Percentiles rank a stretch among this genome's conserved stretches.
Evolutionary conservation across 495 filamentous ascomycete species (phyloP).

Genomic region (Neurospora intermedia): DNA sequence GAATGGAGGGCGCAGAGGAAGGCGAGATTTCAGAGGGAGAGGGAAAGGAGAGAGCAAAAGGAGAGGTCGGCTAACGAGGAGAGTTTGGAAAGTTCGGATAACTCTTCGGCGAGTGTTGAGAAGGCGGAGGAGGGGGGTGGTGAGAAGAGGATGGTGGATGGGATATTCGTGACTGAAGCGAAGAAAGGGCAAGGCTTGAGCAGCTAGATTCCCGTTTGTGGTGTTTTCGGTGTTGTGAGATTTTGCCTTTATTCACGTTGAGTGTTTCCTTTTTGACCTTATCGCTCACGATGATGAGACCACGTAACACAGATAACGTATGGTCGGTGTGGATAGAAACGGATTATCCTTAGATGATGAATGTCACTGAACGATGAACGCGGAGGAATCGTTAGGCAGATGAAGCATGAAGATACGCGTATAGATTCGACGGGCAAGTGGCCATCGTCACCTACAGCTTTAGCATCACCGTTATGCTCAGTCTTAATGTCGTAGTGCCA

Average conservation of each 20-base stretch:
- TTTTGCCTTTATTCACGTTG: background rate
- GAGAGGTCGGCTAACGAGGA: background rate
- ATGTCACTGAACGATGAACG: background rate
- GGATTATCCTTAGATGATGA: background rate
- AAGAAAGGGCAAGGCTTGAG: background rate
- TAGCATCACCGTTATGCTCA: background rate
- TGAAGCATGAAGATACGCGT: background rate
- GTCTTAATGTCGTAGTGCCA: background rate
- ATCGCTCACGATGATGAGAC: background rate
- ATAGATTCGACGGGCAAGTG: background rate
- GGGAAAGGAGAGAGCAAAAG: constrained; percentile 12
- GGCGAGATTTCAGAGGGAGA: constrained; percentile 15
- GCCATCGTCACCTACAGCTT: background rate
- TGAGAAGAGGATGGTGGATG: background rate
- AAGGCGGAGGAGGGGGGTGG: background rate
- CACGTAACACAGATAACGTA: background rate
- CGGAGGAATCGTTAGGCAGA: background rate
- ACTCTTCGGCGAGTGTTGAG: background rate
- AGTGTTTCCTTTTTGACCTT: background rate
- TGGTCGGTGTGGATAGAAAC: background rate
- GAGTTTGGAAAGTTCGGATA: background rate
- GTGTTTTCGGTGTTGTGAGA: background rate
- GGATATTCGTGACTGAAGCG: background rate
- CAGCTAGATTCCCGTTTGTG: background rate
- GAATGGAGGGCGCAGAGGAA: constrained; percentile 31